Base-by-base conservation (phyloP, 1,139 yeast genomes). In the Hansenula sp. region DNA sequence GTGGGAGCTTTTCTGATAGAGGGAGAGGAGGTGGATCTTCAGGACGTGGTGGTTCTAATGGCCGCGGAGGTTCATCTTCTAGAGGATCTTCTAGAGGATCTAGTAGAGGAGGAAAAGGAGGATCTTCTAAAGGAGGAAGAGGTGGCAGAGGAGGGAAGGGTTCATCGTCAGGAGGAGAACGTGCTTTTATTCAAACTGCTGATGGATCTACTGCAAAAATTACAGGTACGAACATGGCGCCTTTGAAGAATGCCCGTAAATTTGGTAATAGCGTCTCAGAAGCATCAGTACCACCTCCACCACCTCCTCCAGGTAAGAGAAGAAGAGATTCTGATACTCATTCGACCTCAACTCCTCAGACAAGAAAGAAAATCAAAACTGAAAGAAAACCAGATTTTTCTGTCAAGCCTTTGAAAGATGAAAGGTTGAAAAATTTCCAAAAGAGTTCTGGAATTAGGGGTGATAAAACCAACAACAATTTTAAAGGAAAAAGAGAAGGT, bases 161-260 rank as follows among this genome's bases (percentile, higher is more conserved):
- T 20, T 14, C 22, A 10, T 11, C 13, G n/a, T 30, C 19, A 3
- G n/a, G 14, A 14, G 26, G 3, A 6, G 5, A 22, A 6, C 19
- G 7, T 14, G 20, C 36, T 12, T 8, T 21, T 6, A 19, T 34
- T n/a, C 17, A 24, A 14, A 22, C 16, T 8, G 10, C 25, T n/a
- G 27, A 25, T 8, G 41, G 42, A 8, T 14, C 37, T 9, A 19
- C 25, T 3, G 38, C 43, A 24, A 36, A 12, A 27, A 36, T 47
- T 24, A 43, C 48, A 8, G 50, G 48, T 8, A 33, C 51, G 17
- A 47, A 47, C 18, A 39, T 37, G 27, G 42, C 43, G 2, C 51
- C 51, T 10, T 36, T 46, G 39, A 37, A 35, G 35, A 44, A 43
- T n/a, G 21, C 29, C 8, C 36, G 50, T 22, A 36, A 31, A 9